Percentiles rank a stretch among this genome's conserved stretches.
Evolutionary conservation across 2,329 filamentous ascomycete species (phyloP).

Genomic region (Neonectria sp.): DNA sequence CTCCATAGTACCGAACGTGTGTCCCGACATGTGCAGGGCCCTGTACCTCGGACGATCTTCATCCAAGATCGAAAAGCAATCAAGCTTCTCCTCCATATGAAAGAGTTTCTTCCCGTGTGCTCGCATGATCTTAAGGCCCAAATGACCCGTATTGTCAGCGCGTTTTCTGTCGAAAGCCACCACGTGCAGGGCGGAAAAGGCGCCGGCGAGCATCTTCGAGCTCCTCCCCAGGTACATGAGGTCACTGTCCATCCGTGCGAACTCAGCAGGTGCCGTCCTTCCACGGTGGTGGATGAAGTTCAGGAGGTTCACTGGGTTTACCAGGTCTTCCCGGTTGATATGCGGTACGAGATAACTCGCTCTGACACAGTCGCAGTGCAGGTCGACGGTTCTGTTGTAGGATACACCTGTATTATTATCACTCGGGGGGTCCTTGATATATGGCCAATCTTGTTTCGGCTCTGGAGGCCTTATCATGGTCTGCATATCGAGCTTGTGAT

Average conservation of each 20-base stretch:
- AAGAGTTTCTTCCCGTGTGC: not conserved
- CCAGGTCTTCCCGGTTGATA: constrained; percentile 40
- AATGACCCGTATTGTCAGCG: not conserved
- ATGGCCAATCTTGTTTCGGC: not conserved
- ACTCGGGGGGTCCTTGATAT: not conserved
- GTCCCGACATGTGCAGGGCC: not conserved
- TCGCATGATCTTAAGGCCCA: not conserved
- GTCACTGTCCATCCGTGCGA: constrained; percentile 33
- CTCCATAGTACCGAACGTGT: constrained; percentile 31
- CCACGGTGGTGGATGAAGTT: constrained; percentile 42
- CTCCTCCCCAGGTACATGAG: constrained; percentile 38
- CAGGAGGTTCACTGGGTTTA: constrained; percentile 34
- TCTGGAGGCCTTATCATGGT: not conserved
- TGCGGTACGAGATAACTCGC: constrained; percentile 43
- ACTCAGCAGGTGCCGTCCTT: constrained; percentile 27
- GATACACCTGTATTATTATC: not conserved
- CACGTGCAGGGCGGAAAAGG: constrained; percentile 16
- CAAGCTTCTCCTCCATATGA: not conserved
- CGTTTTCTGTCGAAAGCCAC: constrained; percentile 9
- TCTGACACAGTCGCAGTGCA: constrained; percentile 27
- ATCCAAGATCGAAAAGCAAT: not conserved
- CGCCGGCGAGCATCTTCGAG: constrained; percentile 34
- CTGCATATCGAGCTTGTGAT: not conserved
- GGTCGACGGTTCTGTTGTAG: constrained; percentile 33
- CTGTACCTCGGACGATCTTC: not conserved